Evolutionary conservation across 2,329 filamentous ascomycete genomes (phyloP), one percentile per base, ranked within the genome.

Genomic region (Hirsutella rhossiliensis): DNA sequence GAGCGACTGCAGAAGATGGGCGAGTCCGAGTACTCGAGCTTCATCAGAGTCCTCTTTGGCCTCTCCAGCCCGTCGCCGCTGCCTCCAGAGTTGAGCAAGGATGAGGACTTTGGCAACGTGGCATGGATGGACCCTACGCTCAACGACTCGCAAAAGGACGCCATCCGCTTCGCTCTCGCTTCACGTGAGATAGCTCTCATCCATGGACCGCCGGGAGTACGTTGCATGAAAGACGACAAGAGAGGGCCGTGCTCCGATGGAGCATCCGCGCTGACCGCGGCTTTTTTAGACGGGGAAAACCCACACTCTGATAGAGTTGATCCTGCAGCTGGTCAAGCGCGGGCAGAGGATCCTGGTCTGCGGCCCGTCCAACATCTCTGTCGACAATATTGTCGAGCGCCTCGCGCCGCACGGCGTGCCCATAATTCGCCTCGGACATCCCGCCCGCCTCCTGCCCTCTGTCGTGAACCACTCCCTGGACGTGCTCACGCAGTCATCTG

Each of bases 341-440:
- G 75, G 80, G 30, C 73, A 82, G 43, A 78, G 88, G 2, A 71
- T 97, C 11, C 72, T 97, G 2, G 90, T 97, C n/a, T 97, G 92
- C 56, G 92, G 90, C 0, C 92, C 92, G 0, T 95, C 87, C 28
- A 98, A 98, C 60, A 89, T 98, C 53, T 92, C 87, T 0, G 92
- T 98, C 1, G 92, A 98, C 72, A 98, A 98, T 58, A 94, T 98
- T 46, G 89, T 96, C 9, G 92, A 98, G 64, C 80, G 92, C 8
- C 75, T 97, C 2, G 79, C 88, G 2, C 80, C 85, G 0, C 84
- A 89, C 61, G 88, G 87, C 56, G 73, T 96, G 1, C 83, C 87
- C 0, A 87, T 97, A 54, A 76, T 97, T 31, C 83, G 92, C 2
- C 76, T 98, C 1, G 92, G 92, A 1, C 92, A 98, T 62, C 92